A percentile compares a stretch with the other conserved stretches of the same genome.
phyloP scores from a whole-genome alignment of 2,329 filamentous ascomycete genomes.

The Fusarium succisae region DNA sequence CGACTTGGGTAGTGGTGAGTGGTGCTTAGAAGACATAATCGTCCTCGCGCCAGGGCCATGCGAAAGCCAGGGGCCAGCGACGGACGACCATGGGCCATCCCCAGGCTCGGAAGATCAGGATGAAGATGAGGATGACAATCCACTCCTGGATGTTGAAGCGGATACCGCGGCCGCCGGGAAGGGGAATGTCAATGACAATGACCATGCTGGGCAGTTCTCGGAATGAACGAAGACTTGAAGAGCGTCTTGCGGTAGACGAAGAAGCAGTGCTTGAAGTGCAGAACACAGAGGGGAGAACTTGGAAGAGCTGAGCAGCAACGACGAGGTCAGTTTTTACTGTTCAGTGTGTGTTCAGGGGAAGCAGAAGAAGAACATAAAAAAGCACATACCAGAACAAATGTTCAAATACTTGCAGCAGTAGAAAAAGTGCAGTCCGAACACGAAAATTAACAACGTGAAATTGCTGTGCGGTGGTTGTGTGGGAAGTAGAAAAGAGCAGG shows the following conservation, averaged over 20 bases:
- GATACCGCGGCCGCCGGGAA: not conserved
- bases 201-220: not conserved
- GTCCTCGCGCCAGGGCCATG: not conserved
- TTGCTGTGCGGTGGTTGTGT: not conserved
- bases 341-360: not conserved
- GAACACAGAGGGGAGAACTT: not conserved
- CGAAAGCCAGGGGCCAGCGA: not conserved
- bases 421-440: not conserved
- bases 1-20: not conserved
- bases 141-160: not conserved
- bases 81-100: not conserved
- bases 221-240: not conserved
- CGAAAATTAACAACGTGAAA: not conserved
- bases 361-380: not conserved
- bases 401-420: not conserved
- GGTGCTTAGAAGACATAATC: not conserved
- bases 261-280: not conserved
- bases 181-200: not conserved
- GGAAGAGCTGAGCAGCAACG: not conserved
- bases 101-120: not conserved
- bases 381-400: slow-evolving; percentile 8
- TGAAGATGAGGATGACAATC: not conserved
- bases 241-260: not conserved
- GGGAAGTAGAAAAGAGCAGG: not conserved
- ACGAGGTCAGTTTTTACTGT: not conserved